phyloP scores from a whole-genome alignment of 208 protist species.

The Acanthamoeba quina region DNA sequence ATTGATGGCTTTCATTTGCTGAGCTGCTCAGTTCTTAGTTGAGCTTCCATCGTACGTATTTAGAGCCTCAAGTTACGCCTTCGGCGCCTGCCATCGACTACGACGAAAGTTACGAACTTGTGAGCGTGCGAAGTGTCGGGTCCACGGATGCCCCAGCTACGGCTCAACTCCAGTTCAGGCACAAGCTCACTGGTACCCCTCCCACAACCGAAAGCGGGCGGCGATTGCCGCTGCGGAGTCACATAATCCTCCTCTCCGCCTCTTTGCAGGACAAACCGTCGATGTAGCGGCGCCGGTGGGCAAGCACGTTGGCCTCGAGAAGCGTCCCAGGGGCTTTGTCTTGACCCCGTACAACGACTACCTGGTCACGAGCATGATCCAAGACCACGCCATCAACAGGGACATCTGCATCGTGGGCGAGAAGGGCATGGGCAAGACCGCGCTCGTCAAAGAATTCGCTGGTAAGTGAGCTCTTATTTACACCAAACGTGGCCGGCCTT shows the following conservation, averaged over 20 bases:
- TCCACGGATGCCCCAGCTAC: neutral
- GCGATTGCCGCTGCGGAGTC: neutral
- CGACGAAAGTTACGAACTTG: neutral
- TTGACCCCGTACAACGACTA: slow-evolving; percentile 30
- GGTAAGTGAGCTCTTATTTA: slow-evolving; percentile 74
- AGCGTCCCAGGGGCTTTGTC: neutral
- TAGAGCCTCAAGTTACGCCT: neutral
- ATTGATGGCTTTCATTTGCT: neutral
- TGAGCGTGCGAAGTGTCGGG: neutral
- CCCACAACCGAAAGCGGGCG: neutral
- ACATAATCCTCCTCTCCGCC: neutral
- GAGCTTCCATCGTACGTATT: neutral
- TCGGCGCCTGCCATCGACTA: neutral
- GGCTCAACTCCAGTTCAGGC: neutral
- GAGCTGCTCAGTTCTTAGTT: neutral
- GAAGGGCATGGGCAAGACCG: slow-evolving; percentile 94
- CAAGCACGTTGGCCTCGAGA: neutral
- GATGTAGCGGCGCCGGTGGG: neutral
- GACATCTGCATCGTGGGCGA: slow-evolving; percentile 93
- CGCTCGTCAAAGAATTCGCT: slow-evolving; percentile 90
- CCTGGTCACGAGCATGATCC: slow-evolving; percentile 78
- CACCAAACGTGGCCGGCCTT: neutral
- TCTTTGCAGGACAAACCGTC: neutral
- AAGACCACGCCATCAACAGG: slow-evolving; percentile 85
- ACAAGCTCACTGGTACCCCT: slow-evolving; percentile 27